Evolutionary conservation across 2,329 filamentous ascomycete species (phyloP), one percentile per base, ranked within the genome.

Genomic region (Aaosphaeria pasadenensis): DNA sequence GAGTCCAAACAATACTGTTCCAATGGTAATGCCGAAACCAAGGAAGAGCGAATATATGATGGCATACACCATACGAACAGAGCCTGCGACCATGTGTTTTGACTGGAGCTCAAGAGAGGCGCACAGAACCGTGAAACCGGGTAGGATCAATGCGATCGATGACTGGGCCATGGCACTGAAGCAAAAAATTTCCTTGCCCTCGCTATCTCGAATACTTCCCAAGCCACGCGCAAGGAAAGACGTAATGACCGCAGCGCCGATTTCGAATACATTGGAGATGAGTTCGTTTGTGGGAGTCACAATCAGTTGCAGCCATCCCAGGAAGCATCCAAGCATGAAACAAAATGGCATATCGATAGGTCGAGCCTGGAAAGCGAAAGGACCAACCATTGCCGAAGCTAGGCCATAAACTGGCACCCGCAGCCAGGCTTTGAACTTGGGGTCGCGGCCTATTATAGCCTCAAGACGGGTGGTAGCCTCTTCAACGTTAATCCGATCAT

Each of bases 331-430:
- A 0, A 95, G 78, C 1, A 89, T 47, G 64, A 94, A 94, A 17
- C 85, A 84, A 30, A 91, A 79, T 0, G 88, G 88, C 49, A 94
- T 74, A 64, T 95, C 90, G 59, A 92, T 86, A 38, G 85, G 82
- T 4, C 88, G 81, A 3, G 87, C 88, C 47, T 84, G 76, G 62
- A 94, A 95, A 4, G 87, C 88, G 60, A 94, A 94, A 0, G 88
- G 88, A 0, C 87, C 89, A 1, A 94, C 89, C 5, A 77, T 81
- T 0, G 84, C 86, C 9, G 87, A 89, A 1, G 89, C 89, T 5
- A 91, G 71, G 0, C 90, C 90, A 56, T 89, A 91, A 31, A 90
- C 72, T 1, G 84, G 68, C 1, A 95, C 83, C 5, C 73, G 63
- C 3, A 71, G 52, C 70, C 72, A 75, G 11, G 55, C 58, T 32